Evolutionary conservation across 352 stramenopile species (phyloP), one percentile per base, ranked within the genome.

Genomic region (Phytophthora idaei): DNA sequence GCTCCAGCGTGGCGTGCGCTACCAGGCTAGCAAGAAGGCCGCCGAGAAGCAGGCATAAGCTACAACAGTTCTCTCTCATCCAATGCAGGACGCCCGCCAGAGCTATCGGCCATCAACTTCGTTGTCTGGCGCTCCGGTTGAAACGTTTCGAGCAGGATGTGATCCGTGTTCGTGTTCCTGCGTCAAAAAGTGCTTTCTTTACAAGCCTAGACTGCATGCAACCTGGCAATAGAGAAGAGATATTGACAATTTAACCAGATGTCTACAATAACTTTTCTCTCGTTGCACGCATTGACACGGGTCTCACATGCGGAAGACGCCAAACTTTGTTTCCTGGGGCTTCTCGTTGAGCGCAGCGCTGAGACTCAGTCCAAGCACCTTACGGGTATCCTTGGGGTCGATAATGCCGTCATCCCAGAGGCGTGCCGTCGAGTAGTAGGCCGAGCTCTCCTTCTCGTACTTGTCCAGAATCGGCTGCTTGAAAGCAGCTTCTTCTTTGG

Each of bases 401-500:
- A 99, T 99, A 48, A 99, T 97, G 31, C 97, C 97, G 78, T 99
- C 97, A 76, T 99, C 97, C 97, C 97, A 99, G 29, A 99, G 80
- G 29, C 97, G 86, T 5, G 97, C 96, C 14, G 91, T 98, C 31
- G 93, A 98, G 78, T 96, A 99, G 67, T 98, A 99, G 5, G 95
- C 84, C 17, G 88, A 97, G 57, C 92, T 97, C 73, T 99, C 96
- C 45, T 77, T 63, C 41, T 98, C 94, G 67, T 98, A 99, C 76
- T 99, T 98, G 62, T 98, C 92, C 10, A 99, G 73, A 50, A 98
- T 98, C 14, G 96, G 96, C 63, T 95, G 73, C 79, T 99, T 98
- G 74, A 99, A 98, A 25, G 74, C 80, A n/a, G 78, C 87, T 73
- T 99, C 96, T 50, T 97, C 83, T 45, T 95, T 83, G 0, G 48